phyloP scores from a whole-genome alignment of 2,329 filamentous ascomycete genomes.

The Cladosporium phlei region DNA sequence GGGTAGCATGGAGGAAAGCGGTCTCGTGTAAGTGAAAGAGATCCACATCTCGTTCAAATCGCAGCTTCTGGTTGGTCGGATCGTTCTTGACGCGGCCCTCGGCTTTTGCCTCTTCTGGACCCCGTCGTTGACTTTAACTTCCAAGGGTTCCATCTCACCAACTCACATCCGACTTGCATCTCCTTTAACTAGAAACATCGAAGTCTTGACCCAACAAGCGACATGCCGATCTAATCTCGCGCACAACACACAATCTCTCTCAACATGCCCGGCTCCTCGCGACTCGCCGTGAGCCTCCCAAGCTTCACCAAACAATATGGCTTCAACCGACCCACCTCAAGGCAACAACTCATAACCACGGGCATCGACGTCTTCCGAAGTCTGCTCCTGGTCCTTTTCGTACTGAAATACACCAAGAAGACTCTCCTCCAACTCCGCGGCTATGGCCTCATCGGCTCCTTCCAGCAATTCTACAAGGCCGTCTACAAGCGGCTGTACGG shows the following conservation, averaged over 20 bases:
- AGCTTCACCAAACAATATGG: constrained; percentile 24
- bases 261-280: constrained; percentile 9
- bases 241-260: background rate
- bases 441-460: constrained; percentile 76
- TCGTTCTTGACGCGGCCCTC: too few relatives aligned
- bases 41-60: too few relatives aligned
- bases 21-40: too few relatives aligned
- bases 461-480: constrained; percentile 68
- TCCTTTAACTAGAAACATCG: background rate
- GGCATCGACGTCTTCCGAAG: constrained; percentile 58
- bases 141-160: too few relatives aligned
- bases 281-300: constrained; percentile 15
- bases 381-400: constrained; percentile 81
- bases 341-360: constrained; percentile 24
- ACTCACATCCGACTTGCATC: too few relatives aligned
- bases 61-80: too few relatives aligned
- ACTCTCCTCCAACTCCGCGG: constrained; percentile 80
- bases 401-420: constrained; percentile 76
- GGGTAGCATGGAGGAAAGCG: too few relatives aligned
- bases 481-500: constrained; percentile 72
- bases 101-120: too few relatives aligned
- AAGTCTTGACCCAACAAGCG: background rate
- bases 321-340: constrained; percentile 15
- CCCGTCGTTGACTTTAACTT: too few relatives aligned
- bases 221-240: background rate